Percentiles rank a stretch among this genome's conserved stretches.
Evolutionary conservation across 306 rosid species (phyloP).

Genomic region (Amphicarpaea edgeworthii): DNA sequence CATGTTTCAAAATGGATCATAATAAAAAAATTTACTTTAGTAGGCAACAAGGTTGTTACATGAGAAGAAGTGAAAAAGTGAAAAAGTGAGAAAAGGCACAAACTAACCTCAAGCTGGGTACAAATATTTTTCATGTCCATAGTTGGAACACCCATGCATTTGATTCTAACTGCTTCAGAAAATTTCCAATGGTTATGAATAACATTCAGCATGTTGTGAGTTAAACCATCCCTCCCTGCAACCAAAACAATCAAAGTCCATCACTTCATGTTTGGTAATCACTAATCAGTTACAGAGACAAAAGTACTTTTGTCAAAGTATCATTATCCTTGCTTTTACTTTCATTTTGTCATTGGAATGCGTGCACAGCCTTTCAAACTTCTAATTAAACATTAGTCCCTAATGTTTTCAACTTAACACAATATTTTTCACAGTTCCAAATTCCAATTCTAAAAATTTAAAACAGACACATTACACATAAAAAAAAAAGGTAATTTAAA

Average conservation of each 20-base stretch:
- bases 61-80: neutral
- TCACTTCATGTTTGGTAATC: too few species aligned
- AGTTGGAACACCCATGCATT: constrained; percentile 89
- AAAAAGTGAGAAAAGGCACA: neutral
- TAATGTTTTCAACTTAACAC: too few species aligned
- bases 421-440: too few species aligned
- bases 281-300: too few species aligned
- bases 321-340: too few species aligned
- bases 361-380: too few species aligned
- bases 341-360: too few species aligned
- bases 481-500: neutral
- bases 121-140: constrained; percentile 93
- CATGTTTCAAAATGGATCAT: constrained; percentile 12
- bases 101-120: constrained; percentile 64
- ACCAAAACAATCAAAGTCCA: constrained; percentile 28
- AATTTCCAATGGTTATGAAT: constrained; percentile 86
- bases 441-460: too few species aligned
- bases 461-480: too few species aligned
- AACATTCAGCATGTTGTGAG: constrained; percentile 91
- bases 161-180: constrained; percentile 85
- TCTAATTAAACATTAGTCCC: too few species aligned
- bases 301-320: too few species aligned
- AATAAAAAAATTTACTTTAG: constrained; percentile 10
- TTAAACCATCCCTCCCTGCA: constrained; percentile 94
- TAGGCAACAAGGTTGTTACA: constrained; percentile 16